A percentile compares a stretch with the other conserved stretches of the same genome.
Evolutionary conservation across 2,329 filamentous ascomycete species (phyloP).

Genomic region (Fonsecaea erecta): DNA sequence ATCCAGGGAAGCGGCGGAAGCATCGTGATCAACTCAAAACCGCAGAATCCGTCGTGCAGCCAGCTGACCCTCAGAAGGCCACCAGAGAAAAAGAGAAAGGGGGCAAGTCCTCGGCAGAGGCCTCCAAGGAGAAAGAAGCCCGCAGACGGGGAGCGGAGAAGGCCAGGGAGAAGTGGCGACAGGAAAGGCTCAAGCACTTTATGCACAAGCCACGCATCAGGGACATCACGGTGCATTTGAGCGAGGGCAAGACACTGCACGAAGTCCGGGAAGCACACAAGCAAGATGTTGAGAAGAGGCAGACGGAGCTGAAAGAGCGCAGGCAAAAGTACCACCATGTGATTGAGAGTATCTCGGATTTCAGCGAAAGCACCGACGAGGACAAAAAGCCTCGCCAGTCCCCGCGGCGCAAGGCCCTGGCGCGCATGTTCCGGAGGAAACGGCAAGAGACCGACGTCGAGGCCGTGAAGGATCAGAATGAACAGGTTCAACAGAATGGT

Average conservation of each 20-base stretch:
- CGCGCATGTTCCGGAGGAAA: neutral
- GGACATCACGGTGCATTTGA: neutral
- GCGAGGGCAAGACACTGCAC: neutral
- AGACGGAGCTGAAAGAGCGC: neutral
- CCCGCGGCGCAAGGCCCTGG: neutral
- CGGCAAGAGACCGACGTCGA: neutral
- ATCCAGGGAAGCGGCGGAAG: neutral
- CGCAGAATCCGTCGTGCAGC: neutral
- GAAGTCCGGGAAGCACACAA: neutral
- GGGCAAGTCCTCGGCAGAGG: neutral
- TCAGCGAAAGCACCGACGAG: neutral
- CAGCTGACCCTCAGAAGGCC: neutral
- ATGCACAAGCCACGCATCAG: neutral
- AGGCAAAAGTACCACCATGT: neutral
- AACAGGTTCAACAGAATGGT: conserved; percentile 26
- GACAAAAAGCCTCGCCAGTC: neutral
- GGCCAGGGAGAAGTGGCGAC: neutral
- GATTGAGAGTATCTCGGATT: neutral
- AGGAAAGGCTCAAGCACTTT: neutral
- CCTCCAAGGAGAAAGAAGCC: neutral
- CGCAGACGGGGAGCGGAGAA: neutral
- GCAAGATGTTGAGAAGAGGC: neutral
- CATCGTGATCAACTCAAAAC: neutral
- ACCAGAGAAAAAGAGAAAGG: neutral
- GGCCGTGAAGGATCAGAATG: conserved; percentile 1